These are phyloP conservation scores for Melanogaster broomeanus DNA, from an alignment of 768 basidiomycete species.

Conservation along the genomic window DNA sequence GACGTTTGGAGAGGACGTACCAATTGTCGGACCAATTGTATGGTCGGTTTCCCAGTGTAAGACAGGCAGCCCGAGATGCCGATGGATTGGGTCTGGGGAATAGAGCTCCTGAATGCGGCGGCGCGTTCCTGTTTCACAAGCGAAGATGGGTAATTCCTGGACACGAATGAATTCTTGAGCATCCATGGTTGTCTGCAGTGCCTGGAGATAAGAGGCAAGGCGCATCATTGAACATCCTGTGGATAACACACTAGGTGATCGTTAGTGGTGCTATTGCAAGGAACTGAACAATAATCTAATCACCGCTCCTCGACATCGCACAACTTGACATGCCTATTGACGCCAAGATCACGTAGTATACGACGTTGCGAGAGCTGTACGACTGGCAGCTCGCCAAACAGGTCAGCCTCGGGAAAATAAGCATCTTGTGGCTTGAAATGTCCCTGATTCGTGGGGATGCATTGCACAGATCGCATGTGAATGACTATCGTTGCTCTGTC, in stretches of 20 bases:
- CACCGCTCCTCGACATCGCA: conserved; percentile 53
- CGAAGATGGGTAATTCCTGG: conserved; percentile 1
- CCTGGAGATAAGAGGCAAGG: not conserved
- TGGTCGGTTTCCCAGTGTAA: conserved; percentile 61
- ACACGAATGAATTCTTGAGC: not conserved
- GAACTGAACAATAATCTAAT: not conserved
- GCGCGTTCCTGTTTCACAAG: conserved; percentile 4
- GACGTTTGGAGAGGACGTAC: too few species aligned
- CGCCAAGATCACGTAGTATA: conserved; percentile 60
- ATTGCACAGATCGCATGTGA: conserved; percentile 51
- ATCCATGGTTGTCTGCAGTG: not conserved
- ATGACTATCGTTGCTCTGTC: conserved; percentile 50
- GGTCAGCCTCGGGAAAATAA: conserved; percentile 83
- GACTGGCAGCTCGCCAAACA: conserved; percentile 86
- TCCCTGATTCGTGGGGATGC: conserved; percentile 76
- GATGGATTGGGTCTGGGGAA: conserved; percentile 70
- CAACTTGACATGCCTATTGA: conserved; percentile 80
- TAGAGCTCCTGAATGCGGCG: conserved; percentile 57
- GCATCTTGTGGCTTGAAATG: conserved; percentile 66
- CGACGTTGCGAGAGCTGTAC: too few species aligned
- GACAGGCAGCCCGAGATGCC: conserved; percentile 74
- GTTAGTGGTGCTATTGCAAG: not conserved
- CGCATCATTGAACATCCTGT: not conserved
- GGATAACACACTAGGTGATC: not conserved
- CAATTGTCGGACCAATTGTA: not conserved